Evolutionary conservation across 306 rosid genomes (phyloP), one percentile per base, ranked within the genome.

Genomic region (Begonia masoniana): DNA sequence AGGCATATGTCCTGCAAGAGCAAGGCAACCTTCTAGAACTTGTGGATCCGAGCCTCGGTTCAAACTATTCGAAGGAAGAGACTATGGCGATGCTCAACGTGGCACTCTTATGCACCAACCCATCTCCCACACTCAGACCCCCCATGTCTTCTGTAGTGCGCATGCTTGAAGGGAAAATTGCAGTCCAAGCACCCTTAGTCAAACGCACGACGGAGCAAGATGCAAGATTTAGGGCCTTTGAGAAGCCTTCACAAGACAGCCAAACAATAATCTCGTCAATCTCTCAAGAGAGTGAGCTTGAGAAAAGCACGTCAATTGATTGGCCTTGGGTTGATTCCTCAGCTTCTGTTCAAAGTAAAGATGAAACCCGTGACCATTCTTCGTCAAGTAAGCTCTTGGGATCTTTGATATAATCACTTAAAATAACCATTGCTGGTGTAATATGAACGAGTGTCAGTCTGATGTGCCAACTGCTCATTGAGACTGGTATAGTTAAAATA

Each of bases 111-210:
- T 89, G 97, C 80, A 82, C 95, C 59, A 89, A 80, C 51, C 82
- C 87, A 41, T 89, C 97, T 60, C 95, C 97, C 31, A 85, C 92
- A 53, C 94, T 82, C 10, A 68, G 97, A 41, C 95, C 95, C 59
- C 39, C 83, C 48, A 89, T 89, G 97, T 78, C 95, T 50, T 74
- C 87, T 0, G 89, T 80, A 10, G 87, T 85, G 64, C 70, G 91
- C 51, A 89, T 89, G 97, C 88, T 89, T 13, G 95, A 85, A 62
- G 95, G 95, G 2, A 82, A 79, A 14, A 68, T 52, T 23, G 75
- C 81, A 0, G 71, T 79, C 41, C 82, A 82, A 70, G 77, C 76
- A 6, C 81, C 82, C 4, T 55, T 68, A 35, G 54, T 75, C 56
- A 82, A 49, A 68, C 76, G 69, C 19, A 48, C 78, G 17, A 19